Base-by-base conservation (phyloP, 768 basidiomycete species). In the Chalciporus pseudorubinellus region DNA sequence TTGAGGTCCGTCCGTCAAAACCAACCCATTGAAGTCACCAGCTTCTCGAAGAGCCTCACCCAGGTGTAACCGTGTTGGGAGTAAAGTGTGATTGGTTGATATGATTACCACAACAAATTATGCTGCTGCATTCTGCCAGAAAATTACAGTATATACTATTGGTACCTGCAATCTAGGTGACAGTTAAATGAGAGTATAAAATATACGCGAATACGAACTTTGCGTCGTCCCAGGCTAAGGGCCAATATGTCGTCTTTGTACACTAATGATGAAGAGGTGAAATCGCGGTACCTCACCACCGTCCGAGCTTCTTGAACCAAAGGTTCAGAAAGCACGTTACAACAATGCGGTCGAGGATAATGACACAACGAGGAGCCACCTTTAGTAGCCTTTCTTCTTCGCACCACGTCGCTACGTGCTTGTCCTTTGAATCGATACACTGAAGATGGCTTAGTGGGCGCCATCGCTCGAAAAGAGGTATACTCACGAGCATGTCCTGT, bases 281-380 rank as follows among this genome's bases (percentile, higher is more conserved):
- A 31, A 31, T 31, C 11, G 29, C 3, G 28, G 18, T 6, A 34
- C 48, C 50, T 70, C 59, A 80, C 77, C 79, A 80, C 44, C 68
- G 59, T 10, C 73, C 74, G 28, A 73, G 58, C 21, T 63, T 66
- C 59, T 68, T 74, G 59, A 76, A 72, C 79, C 80, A 82, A 21
- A 77, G 54, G 60, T 82, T 76, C 56, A 82, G 64, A 58, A 80
- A 69, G 49, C 76, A 79, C 16, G 80, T 81, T 36, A 82, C 74
- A 13, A 82, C 74, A 19, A 82, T 52, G 36, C 77, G 74, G 62
- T 81, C 81, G 33, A 81, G 62, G 40, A 77, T 67, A 13, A 51
- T 56, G 39, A 72, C 72, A 20, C 59, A 76, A 12, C 72, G 70
- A 26, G 69, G 62, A 29, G 71, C 59, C 13, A 82, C 76, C n/a